Base-by-base conservation (phyloP, 2,329 filamentous ascomycete species). In the Fusarium pseudonygamai region DNA sequence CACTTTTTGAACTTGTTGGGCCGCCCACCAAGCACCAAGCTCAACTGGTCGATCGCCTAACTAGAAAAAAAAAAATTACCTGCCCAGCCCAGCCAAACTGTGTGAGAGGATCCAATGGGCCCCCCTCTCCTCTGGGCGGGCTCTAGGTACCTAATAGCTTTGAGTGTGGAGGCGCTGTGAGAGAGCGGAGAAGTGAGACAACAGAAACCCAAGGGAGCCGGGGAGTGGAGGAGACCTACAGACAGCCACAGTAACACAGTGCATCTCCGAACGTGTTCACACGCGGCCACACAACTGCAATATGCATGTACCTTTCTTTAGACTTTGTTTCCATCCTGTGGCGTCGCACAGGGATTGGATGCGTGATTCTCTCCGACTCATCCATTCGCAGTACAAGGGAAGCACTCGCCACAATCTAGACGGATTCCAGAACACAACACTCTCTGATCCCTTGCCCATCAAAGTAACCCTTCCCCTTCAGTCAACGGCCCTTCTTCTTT, bases 1-100 rank as follows among this genome's bases (percentile, higher is more conserved):
- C 42, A 60, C 65, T 68, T 68, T 67, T 68, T 63, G 65, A 68
- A 77, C 75, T 80, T 81, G 79, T 80, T 80, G 78, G 75, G 79
- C 77, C 72, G 68, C 70, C 67, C 74, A 76, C 61, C 71, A 71
- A 74, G 71, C 71, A 74, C 62, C 74, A 74, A 71, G 73, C 76
- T 78, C 74, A 78, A 78, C 75, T 77, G 74, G 75, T 73, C 69
- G 68, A 74, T 74, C 68, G 68, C 71, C 71, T 72, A 72, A 71
- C 34, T 55, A 40, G 18, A 18, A 68, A 73, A 63, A 67, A 63
- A 67, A 74, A 74, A 72, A 36, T 20, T 36, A 52, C 49, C 49
- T 52, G 32, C 59, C 63, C 52, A 50, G 30, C 47, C 47, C 47
- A 72, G 71, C 59, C 56, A 69, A 72, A 74, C 64, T 60, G 71